These are phyloP conservation scores for Brasenia schreberi DNA, from an alignment of 164 flowering plant genomes.

Conservation along the genomic window DNA sequence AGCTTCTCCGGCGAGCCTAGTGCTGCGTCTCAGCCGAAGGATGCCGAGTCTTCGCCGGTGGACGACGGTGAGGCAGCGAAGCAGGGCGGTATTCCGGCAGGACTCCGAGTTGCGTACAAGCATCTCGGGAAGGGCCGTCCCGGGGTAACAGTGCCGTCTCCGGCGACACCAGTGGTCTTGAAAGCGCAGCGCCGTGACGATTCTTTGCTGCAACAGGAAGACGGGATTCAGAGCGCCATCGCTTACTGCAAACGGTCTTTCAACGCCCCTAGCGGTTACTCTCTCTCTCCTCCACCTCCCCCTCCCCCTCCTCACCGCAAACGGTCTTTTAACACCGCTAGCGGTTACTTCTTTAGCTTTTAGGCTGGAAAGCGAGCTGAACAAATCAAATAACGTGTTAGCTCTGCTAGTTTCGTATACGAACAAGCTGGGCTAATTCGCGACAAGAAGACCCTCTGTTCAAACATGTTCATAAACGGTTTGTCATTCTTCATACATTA, in stretches of 20 bases:
- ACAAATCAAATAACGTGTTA: no score
- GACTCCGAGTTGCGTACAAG: slow-evolving; percentile 50
- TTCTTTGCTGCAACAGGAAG: slow-evolving; percentile 74
- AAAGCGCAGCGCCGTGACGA: slow-evolving; percentile 49
- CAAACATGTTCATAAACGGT: no score
- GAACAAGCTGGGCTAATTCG: no score
- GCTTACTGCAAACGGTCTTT: slow-evolving; percentile 86
- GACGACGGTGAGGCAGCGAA: slow-evolving; percentile 6
- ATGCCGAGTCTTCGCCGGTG: slow-evolving; percentile 5
- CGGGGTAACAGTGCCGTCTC: slow-evolving; percentile 24
- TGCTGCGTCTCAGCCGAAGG: neutral
- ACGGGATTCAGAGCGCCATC: slow-evolving; percentile 87
- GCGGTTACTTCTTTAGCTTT: no score
- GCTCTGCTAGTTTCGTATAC: no score
- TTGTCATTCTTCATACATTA: no score
- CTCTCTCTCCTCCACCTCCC: neutral
- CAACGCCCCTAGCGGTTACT: slow-evolving; percentile 48
- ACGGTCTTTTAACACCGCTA: no score
- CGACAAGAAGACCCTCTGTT: no score
- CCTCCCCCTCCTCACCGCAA: neutral
- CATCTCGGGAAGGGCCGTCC: slow-evolving; percentile 73
- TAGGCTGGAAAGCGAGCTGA: no score
- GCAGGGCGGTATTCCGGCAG: slow-evolving; percentile 33
- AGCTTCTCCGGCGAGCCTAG: slow-evolving; percentile 35
- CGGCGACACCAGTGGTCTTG: slow-evolving; percentile 1